Base-by-base conservation (phyloP, 495 filamentous ascomycete genomes). In the Penicillium cinerascens region DNA sequence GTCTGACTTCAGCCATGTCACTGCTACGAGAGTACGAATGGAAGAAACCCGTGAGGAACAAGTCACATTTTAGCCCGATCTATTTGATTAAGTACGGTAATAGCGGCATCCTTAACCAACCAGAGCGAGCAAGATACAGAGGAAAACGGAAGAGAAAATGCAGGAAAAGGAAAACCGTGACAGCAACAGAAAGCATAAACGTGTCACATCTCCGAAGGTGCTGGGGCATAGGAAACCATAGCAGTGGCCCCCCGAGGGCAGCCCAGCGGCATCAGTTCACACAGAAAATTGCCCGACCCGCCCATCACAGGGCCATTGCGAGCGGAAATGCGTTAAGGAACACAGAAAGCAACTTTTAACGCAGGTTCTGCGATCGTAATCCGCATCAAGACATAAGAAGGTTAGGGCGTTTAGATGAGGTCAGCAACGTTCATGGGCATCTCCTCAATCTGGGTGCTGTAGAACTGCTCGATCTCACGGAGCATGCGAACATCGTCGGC, bases 401-500 rank as follows among this genome's bases (percentile, higher is more conserved):
- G 48, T 65, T 63, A 68, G 51, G 54, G 52, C 46, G 55, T 69
- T 77, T 78, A 80, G 68, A 80, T 80, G 60, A 80, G 77, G 64
- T 80, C 41, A 54, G 78, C 78, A 73, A 78, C 76, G 71, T 80
- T 82, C 79, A 82, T 82, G 60, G 79, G 79, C 79, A 82, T 82
- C 71, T 82, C 79, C 67, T 82, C 79, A 52, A 82, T 78, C 67
- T 82, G 79, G 65, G 75, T 82, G 74, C 77, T 81, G 74, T 84
- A 84, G 69, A 82, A 84, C 68, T 82, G 78, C 64, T 78, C 93
- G 57, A 98, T 98, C 73, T 98, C 95, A 63, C 93, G 86, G 83
- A 98, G 89, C 85, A 98, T 98, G 70, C 95, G 92, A 60, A 98
- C 93, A 79, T 98, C 93, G 54, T 98, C 93, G 63, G 89, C 90